These are phyloP conservation scores for Evansstolkia leycettana DNA, from an alignment of 495 filamentous ascomycete genomes.

Conservation along the genomic window DNA sequence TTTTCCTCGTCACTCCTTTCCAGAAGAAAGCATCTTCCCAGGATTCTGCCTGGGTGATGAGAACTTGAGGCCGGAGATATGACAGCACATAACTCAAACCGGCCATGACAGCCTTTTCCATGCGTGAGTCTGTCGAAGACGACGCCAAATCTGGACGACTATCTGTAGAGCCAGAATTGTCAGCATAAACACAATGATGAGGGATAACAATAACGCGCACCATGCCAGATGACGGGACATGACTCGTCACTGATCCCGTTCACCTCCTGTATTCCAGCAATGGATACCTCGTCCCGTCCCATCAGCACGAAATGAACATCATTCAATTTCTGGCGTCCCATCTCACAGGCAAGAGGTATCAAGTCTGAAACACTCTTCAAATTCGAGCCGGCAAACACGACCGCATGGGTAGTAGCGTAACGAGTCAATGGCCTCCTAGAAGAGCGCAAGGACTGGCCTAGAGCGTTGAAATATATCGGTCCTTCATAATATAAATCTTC, in stretches of 20 bases:
- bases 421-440: conserved; percentile 15
- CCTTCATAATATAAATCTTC: conserved; percentile 40
- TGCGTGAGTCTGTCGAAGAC: conserved; percentile 36
- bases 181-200: conserved; percentile 2
- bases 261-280: conserved; percentile 35
- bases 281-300: conserved; percentile 40
- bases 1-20: conserved; percentile 34
- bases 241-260: conserved; percentile 32
- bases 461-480: conserved; percentile 39
- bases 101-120: conserved; percentile 34
- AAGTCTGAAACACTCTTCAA: conserved; percentile 38
- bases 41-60: conserved; percentile 32
- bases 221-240: conserved; percentile 43
- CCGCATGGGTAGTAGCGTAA: conserved; percentile 21
- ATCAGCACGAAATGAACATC: conserved; percentile 42
- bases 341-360: conserved; percentile 42
- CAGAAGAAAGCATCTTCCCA: conserved; percentile 43
- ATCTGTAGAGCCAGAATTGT: conserved; percentile 21
- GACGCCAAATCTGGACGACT: conserved; percentile 33
- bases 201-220: conserved; percentile 14
- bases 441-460: conserved; percentile 37
- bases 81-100: conserved; percentile 31
- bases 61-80: conserved; percentile 36
- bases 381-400: conserved; percentile 39
- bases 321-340: conserved; percentile 31